A percentile compares a stretch with the other conserved stretches of the same genome.
Conservation (phyloP, 768 basidiomycete genomes). For the Boletus edulis region DNA sequence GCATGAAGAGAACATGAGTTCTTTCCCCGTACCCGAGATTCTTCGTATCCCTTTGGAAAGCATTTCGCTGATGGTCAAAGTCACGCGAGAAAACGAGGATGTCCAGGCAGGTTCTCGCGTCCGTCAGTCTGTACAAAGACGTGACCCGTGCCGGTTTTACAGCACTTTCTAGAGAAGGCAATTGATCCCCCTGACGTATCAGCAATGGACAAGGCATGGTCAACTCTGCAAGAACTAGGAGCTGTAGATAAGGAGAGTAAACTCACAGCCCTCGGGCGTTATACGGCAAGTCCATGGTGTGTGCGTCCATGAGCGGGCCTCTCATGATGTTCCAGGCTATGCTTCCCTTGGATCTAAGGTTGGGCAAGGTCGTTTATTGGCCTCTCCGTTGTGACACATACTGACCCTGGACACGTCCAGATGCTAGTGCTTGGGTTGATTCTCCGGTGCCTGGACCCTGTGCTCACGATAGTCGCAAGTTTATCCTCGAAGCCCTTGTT, state of each 20-base stretch:
- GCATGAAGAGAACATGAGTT: constrained; percentile 64
- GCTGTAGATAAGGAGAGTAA: constrained; percentile 63
- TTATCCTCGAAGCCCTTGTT: constrained; percentile 90
- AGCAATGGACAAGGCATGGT: constrained; percentile 77
- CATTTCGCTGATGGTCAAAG: constrained; percentile 79
- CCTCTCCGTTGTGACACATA: not conserved
- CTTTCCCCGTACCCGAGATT: constrained; percentile 86
- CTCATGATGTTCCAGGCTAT: constrained; percentile 50
- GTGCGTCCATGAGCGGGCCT: not conserved
- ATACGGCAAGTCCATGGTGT: constrained; percentile 51
- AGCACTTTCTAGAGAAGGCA: constrained; percentile 68
- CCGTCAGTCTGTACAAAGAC: not conserved
- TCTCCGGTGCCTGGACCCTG: constrained; percentile 79
- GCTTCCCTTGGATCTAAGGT: constrained; percentile 83
- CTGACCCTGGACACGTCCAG: constrained; percentile 34
- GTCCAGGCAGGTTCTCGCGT: constrained; percentile 54
- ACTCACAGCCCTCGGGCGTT: constrained; percentile 78
- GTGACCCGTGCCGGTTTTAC: not conserved
- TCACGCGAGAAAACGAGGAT: constrained; percentile 71
- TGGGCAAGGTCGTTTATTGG: constrained; percentile 63
- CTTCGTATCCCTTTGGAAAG: constrained; percentile 82
- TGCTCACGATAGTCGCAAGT: constrained; percentile 77
- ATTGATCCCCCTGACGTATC: constrained; percentile 79
- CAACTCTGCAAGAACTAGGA: constrained; percentile 70
- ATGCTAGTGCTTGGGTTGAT: constrained; percentile 86